These are phyloP conservation scores for Penicillium cataractarum DNA, from an alignment of 495 filamentous ascomycete genomes.

Conservation along the genomic window DNA sequence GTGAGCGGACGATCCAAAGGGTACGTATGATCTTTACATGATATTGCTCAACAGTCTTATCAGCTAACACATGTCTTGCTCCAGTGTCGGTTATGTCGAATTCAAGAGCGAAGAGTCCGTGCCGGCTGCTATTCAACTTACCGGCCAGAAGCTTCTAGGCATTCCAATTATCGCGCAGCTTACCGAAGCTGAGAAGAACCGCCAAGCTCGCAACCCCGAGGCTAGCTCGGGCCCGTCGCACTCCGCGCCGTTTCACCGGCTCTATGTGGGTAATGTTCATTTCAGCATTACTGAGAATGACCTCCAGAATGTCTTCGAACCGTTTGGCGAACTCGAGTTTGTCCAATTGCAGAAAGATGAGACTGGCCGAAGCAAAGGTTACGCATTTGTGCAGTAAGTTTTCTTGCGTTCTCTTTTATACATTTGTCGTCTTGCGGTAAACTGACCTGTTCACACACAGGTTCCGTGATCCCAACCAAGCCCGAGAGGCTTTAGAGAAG, in stretches of 20 bases:
- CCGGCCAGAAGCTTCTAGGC: constrained; percentile 96
- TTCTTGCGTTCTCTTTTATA: background rate
- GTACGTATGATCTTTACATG: constrained; percentile 54
- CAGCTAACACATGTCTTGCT: constrained; percentile 9
- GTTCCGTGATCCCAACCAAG: constrained; percentile 89
- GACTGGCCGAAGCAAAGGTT: constrained; percentile 86
- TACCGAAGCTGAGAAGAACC: constrained; percentile 99
- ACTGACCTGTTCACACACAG: constrained; percentile 47
- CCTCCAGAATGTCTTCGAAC: constrained; percentile 94
- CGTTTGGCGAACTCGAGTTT: constrained; percentile 97
- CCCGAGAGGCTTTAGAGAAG: constrained; percentile 92
- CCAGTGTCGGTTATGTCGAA: constrained; percentile 98
- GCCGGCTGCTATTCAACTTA: constrained; percentile 91
- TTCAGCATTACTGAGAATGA: constrained; percentile 99
- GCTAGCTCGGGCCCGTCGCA: constrained; percentile 64
- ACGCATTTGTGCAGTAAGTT: constrained; percentile 98
- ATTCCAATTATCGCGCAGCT: constrained; percentile 98
- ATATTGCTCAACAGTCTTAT: background rate
- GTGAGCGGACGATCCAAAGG: constrained; percentile 97
- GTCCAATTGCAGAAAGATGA: constrained; percentile 97
- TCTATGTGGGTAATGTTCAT: constrained; percentile 99
- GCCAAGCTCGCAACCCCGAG: constrained; percentile 87
- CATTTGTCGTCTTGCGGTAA: constrained; percentile 8
- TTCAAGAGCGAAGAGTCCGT: constrained; percentile 97
- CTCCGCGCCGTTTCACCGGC: constrained; percentile 92